phyloP scores from a whole-genome alignment of 495 filamentous ascomycete genomes.

The Penicillium psychrofluorescens region DNA sequence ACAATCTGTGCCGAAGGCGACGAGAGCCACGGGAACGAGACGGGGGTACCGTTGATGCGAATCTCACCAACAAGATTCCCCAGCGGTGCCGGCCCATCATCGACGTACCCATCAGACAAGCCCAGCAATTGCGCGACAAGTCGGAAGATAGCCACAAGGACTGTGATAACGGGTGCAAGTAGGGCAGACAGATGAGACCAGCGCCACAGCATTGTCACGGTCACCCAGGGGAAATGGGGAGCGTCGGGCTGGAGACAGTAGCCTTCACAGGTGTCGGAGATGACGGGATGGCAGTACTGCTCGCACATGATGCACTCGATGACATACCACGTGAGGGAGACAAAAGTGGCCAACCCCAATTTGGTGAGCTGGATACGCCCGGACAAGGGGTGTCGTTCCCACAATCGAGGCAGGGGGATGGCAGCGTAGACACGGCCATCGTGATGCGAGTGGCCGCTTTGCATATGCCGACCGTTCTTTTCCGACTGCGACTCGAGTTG shows the following conservation, averaged over 20 bases:
- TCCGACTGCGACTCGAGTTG: slow-evolving; percentile 11
- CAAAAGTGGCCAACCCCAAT: slow-evolving; percentile 43
- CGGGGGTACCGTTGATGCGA: slow-evolving; percentile 25
- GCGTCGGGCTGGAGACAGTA: slow-evolving; percentile 41
- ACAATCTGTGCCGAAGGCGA: slow-evolving; percentile 4
- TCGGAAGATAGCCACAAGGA: slow-evolving; percentile 22
- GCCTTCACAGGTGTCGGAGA: slow-evolving; percentile 37
- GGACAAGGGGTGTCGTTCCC: slow-evolving; percentile 34
- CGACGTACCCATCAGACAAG: slow-evolving; percentile 38
- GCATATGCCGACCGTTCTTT: slow-evolving; percentile 5
- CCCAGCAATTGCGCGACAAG: slow-evolving; percentile 32
- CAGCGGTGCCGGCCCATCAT: slow-evolving; percentile 17
- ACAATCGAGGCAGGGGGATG: slow-evolving; percentile 54
- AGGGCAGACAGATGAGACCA: slow-evolving; percentile 32
- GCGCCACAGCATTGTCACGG: slow-evolving; percentile 41
- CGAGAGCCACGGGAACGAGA: slow-evolving; percentile 18
- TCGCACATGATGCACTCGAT: slow-evolving; percentile 55
- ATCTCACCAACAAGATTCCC: slow-evolving; percentile 26
- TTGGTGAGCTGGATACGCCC: slow-evolving; percentile 44
- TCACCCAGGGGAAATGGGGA: slow-evolving; percentile 38
- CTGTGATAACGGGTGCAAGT: slow-evolving; percentile 24
- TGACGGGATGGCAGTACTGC: slow-evolving; percentile 50
- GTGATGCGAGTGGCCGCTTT: slow-evolving; percentile 16
- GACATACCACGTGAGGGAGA: slow-evolving; percentile 47
- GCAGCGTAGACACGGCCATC: slow-evolving; percentile 29